A percentile compares a stretch with the other conserved stretches of the same genome.
These are phyloP conservation scores for Cucumis variabilis DNA, from an alignment of 331 rosid genomes.

Conservation along the genomic window DNA sequence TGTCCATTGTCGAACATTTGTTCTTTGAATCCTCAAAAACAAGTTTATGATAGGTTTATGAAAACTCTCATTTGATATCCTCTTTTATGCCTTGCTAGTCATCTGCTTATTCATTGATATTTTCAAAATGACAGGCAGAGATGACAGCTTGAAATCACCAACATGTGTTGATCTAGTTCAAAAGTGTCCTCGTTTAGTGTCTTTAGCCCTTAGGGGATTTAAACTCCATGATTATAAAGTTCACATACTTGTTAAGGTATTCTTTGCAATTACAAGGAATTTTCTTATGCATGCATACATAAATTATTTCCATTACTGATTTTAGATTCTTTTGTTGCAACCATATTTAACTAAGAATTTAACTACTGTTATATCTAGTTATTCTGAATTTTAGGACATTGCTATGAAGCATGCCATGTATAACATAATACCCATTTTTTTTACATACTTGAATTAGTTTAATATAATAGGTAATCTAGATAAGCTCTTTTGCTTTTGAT, in stretches of 20 bases:
- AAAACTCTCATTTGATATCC: constrained; percentile 29
- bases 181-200: constrained; percentile 76
- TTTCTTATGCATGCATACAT: background rate
- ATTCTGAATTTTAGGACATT: constrained; percentile 10
- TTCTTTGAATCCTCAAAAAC: constrained; percentile 92
- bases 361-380: background rate
- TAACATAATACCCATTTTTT: background rate
- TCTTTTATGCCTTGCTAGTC: constrained; percentile 27
- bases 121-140: constrained; percentile 77
- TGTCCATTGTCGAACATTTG: constrained; percentile 74
- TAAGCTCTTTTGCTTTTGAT: background rate
- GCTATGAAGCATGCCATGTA: constrained; percentile 1
- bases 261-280: constrained; percentile 23
- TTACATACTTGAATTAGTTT: background rate
- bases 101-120: constrained; percentile 39
- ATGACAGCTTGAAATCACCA: constrained; percentile 93
- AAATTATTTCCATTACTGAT: background rate
- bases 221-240: constrained; percentile 92
- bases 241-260: constrained; percentile 90
- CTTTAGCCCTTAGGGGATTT: constrained; percentile 96
- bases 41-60: constrained; percentile 66
- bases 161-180: constrained; percentile 75
- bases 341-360: constrained; percentile 3
- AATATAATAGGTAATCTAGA: constrained; percentile 13
- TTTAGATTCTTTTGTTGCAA: constrained; percentile 18